Evolutionary conservation across 2,329 filamentous ascomycete genomes (phyloP), one percentile per base, ranked within the genome.

Genomic region (Trichoderma hamatum): DNA sequence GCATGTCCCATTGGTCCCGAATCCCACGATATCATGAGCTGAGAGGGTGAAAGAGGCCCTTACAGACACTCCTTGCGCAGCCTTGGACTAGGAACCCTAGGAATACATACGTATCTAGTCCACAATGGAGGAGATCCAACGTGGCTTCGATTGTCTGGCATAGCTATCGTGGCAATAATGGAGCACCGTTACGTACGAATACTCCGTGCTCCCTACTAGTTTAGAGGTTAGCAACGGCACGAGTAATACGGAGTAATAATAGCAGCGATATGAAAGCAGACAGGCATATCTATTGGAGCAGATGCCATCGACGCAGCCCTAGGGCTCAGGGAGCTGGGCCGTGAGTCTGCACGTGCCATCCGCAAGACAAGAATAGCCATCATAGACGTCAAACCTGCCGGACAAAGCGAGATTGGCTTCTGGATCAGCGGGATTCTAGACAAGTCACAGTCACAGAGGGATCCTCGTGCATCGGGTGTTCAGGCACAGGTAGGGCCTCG

Each of bases 401-500:
- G 63, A 14, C 36, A 66, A 66, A 58, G 63, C 63, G 63, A 66
- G 63, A 66, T 66, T 66, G 52, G 51, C 14, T 46, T 66, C 36
- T 32, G 36, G 34, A 65, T 56, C 62, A 56, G 51, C 30, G 19
- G 28, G 30, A 58, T 24, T 58, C 51, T 55, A 6, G 26, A 55
- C 28, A 52, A 55, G 52, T 30, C 26, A 32, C 19, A 32, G 28
- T n/a, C 26, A 55, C 28, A 49, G n/a, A 32, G 34, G 49, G 32
- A 43, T 64, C 32, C 24, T 43, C 49, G 28, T 21, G 16, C 24
- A 64, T 64, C 61, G 36, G 16, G 21, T 24, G 46, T 39, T 21
- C 46, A 49, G 46, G 49, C 1, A 39, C 6, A 28, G 32, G 32
- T 1, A 30, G 36, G n/a, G 61, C 49, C 34, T 60, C 34, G 49